Base-by-base conservation (phyloP, 768 basidiomycete genomes). In the Hypholoma fasciculare region DNA sequence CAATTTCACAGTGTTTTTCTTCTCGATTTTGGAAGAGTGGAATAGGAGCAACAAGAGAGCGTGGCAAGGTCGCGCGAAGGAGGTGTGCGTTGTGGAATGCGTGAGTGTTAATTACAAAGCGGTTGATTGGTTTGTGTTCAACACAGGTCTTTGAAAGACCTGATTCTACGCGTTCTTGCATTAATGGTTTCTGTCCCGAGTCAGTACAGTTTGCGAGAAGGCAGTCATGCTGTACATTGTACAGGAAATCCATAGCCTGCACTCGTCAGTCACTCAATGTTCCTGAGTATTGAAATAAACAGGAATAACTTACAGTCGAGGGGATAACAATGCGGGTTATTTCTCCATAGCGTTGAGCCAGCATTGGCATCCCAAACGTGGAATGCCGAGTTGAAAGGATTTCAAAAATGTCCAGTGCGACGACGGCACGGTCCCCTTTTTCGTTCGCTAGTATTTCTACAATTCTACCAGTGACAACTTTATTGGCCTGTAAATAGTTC, bases 221-320 rank as follows among this genome's bases (percentile, higher is more conserved):
- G 48, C 67, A 68, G 39, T 68, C 61, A 30, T 68, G 67, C 52
- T 68, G 65, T 5, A 60, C 63, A 61, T 69, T 69, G 42, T 58
- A 65, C 23, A 7, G 52, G n/a, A 38, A 65, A 67, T 7, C 53
- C 44, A 65, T 53, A 27, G 48, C 53, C 65, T 66, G n/a, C n/a
- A n/a, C n/a, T n/a, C n/a, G n/a, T n/a, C n/a, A 23, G 23, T 2
- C 5, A 38, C 34, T 2, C 16, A 54, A 34, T 47, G 37, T n/a
- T n/a, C n/a, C n/a, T n/a, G n/a, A n/a, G n/a, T n/a, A 16, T 11
- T 23, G 23, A 40, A 27, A 12, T 36, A 51, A 23, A 56, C 19
- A 37, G 44, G 36, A 19, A 49, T 6, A 14, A 53, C 54, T 20
- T 52, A 64, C 63, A 6, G 48, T 61, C n/a, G 61, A 50, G 27